These are phyloP conservation scores for Udeniomyces megalosporus DNA, from an alignment of 768 basidiomycete species.

Conservation along the genomic window DNA sequence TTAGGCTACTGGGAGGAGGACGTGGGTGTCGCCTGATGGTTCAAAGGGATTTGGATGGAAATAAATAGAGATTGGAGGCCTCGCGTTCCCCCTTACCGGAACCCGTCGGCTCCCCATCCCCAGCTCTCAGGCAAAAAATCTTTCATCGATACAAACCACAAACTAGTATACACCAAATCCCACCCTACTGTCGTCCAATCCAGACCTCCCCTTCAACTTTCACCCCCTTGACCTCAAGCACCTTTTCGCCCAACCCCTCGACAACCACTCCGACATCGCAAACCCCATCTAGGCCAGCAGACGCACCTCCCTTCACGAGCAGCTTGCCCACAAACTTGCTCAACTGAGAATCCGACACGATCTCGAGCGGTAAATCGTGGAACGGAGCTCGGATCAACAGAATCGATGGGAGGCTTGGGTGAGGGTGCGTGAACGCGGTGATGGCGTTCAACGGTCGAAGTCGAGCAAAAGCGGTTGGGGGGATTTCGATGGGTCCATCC, in stretches of 20 bases:
- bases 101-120: too few relatives aligned
- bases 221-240: conserved; percentile 5
- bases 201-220: not conserved
- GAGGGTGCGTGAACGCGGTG: not conserved
- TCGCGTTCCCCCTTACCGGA: too few relatives aligned
- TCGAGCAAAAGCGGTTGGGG: not conserved
- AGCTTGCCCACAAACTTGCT: conserved; percentile 28
- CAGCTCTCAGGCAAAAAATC: too few relatives aligned
- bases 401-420: not conserved
- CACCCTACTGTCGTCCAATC: not conserved
- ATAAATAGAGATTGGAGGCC: too few relatives aligned
- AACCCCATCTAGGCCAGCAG: conserved; percentile 26
- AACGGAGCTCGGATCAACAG: not conserved
- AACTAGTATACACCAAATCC: not conserved
- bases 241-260: conserved; percentile 19
- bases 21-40: too few relatives aligned
- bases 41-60: too few relatives aligned
- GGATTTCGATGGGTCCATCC: not conserved
- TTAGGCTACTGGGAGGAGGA: too few relatives aligned
- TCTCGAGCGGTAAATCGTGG: conserved; percentile 32
- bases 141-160: not conserved
- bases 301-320: conserved; percentile 29
- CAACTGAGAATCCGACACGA: conserved; percentile 40
- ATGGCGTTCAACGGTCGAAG: not conserved
- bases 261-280: conserved; percentile 23